phyloP scores from a whole-genome alignment of 805 yeast species.

The Saccharomycopsis sp. region DNA sequence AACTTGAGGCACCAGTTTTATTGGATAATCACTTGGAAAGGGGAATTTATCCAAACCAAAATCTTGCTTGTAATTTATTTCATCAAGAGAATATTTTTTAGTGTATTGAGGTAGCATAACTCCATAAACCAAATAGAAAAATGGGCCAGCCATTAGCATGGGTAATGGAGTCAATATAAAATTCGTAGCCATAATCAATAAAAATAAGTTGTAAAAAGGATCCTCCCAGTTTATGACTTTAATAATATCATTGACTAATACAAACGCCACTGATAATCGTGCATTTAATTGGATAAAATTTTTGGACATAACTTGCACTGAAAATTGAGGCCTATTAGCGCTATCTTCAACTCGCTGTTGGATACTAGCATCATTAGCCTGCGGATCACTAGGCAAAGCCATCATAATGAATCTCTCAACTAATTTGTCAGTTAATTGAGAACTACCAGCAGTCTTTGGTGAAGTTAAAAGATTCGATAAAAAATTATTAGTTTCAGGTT shows the following conservation, averaged over 20 bases:
- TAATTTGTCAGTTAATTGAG: constrained; percentile 56
- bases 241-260: constrained; percentile 48
- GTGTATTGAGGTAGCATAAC: constrained; percentile 64
- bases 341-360: constrained; percentile 54
- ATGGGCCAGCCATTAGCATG: constrained; percentile 45
- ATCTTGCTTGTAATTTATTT: constrained; percentile 1
- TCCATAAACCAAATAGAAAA: constrained; percentile 44
- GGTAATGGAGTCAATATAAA: constrained; percentile 54
- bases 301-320: constrained; percentile 61
- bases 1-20: constrained; percentile 25
- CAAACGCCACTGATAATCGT: constrained; percentile 55
- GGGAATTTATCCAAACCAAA: constrained; percentile 31
- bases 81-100: constrained; percentile 38
- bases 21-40: constrained; percentile 43
- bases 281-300: constrained; percentile 59
- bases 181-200: constrained; percentile 44
- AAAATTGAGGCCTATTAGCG: constrained; percentile 57
- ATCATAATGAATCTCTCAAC: constrained; percentile 64
- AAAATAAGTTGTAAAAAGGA: constrained; percentile 54
- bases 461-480: too few relatives aligned
- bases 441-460: too few relatives aligned
- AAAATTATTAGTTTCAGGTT: too few relatives aligned
- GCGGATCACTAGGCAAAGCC: constrained; percentile 58
- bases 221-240: constrained; percentile 57
- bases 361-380: constrained; percentile 35